Conservation (phyloP, 148 eudicot species). For the Dysphania ambrosioides region DNA sequence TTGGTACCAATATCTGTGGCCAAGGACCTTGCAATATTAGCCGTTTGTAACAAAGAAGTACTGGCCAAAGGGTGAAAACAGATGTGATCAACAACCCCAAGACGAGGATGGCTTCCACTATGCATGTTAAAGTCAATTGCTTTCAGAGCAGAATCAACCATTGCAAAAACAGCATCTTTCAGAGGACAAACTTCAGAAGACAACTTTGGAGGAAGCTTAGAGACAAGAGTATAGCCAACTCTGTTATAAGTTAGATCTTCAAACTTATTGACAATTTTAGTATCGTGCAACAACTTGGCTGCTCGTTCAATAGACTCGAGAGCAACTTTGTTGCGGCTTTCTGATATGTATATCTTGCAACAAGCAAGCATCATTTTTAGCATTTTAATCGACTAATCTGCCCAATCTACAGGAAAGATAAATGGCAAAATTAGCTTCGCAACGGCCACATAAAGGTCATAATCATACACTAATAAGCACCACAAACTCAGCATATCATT, state of each 20-base stretch:
- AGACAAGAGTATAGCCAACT: slow-evolving; percentile 89
- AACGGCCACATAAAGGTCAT: slow-evolving; percentile 4
- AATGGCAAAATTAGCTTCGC: slow-evolving; percentile 19
- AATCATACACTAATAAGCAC: background rate
- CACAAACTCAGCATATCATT: slow-evolving; percentile 5
- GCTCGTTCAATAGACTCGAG: slow-evolving; percentile 72
- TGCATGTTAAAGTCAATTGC: slow-evolving; percentile 57
- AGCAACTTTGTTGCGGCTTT: slow-evolving; percentile 74
- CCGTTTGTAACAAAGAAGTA: slow-evolving; percentile 50
- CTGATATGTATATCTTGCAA: slow-evolving; percentile 87
- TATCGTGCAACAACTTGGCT: slow-evolving; percentile 56
- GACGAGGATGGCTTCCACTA: slow-evolving; percentile 78
- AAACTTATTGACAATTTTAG: slow-evolving; percentile 64
- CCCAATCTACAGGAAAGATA: slow-evolving; percentile 34
- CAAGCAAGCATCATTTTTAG: slow-evolving; percentile 63
- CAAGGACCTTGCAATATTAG: slow-evolving; percentile 61
- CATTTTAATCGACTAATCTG: slow-evolving; percentile 36
- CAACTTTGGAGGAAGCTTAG: slow-evolving; percentile 37
- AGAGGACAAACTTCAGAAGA: slow-evolving; percentile 35
- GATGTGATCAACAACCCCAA: slow-evolving; percentile 88
- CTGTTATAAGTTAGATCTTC: slow-evolving; percentile 85
- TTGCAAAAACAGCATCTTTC: slow-evolving; percentile 56
- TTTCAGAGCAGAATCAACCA: slow-evolving; percentile 75
- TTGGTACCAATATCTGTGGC: slow-evolving; percentile 64
- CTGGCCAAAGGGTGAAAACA: slow-evolving; percentile 72